Base-by-base conservation (phyloP, 2,329 filamentous ascomycete genomes). In the Cordyceps javanica region DNA sequence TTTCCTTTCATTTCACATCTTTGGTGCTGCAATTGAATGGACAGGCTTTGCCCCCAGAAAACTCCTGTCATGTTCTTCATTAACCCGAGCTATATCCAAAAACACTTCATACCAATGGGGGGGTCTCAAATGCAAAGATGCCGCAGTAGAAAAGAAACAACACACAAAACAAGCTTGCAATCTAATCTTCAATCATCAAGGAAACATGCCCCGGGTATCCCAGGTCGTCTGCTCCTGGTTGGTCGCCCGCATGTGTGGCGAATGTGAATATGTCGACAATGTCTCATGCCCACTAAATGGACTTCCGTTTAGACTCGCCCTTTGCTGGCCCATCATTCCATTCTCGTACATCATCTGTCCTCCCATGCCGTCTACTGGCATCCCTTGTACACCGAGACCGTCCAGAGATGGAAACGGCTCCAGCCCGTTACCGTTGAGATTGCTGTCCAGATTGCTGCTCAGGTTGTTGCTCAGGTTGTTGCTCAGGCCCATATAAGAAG, bases 201-300 rank as follows among this genome's bases (percentile, higher is more conserved):
- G 41, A 41, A 59, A 59, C 58, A 60, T 57, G 6, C 49, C 41
- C 21, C 53, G 48, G n/a, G 67, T 64, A 26, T 65, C 62, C 68
- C 67, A 71, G 36, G 58, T 34, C 32, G 34, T 36, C 10, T 58
- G 58, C 44, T 62, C 63, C 44, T 54, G 62, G 57, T 60, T 64
- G 25, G 62, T 64, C 51, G 60, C 57, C 54, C 67, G 65, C 45
- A 66, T 60, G 44, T 70, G 69, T 34, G 72, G 70, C 32, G 71
- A 72, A 50, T 68, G 66, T 21, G 67, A 64, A 59, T 70, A 74
- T 9, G 68, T 68, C 32, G 71, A 72, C 28, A 65, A 59, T 5
- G 70, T 70, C 41, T 69, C 72, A 44, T 72, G 70, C 6, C 69
- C 71, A 48, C 69, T 69, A 44, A 70, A 74, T 4, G 71, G 70